These are phyloP conservation scores for Thelonectria olida DNA, from an alignment of 2,329 filamentous ascomycete species.

Conservation along the genomic window DNA sequence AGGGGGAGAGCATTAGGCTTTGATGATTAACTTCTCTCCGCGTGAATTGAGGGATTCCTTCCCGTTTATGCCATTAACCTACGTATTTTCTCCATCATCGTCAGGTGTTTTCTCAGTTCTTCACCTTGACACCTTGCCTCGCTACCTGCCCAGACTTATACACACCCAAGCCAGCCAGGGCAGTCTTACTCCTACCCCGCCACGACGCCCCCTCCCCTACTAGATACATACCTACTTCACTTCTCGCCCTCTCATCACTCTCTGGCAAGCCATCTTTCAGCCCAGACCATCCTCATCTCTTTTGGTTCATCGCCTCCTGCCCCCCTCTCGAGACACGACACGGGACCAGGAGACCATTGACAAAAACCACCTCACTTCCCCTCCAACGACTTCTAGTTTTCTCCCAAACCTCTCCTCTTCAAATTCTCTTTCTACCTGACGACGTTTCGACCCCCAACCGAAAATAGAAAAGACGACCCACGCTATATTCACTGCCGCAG, in stretches of 20 bases:
- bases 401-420: neutral
- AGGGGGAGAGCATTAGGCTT: too few species aligned
- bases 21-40: neutral
- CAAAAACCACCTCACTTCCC: slow-evolving; percentile 9
- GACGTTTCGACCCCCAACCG: too few species aligned
- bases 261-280: slow-evolving; percentile 12
- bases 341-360: slow-evolving; percentile 6
- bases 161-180: neutral
- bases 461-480: too few species aligned
- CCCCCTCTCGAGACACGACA: neutral
- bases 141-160: neutral
- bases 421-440: too few species aligned
- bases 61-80: too few species aligned
- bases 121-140: neutral
- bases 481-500: too few species aligned
- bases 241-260: neutral
- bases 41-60: neutral
- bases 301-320: slow-evolving; percentile 1
- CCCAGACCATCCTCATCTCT: slow-evolving; percentile 11
- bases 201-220: neutral
- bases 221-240: neutral
- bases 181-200: slow-evolving; percentile 10
- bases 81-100: too few species aligned
- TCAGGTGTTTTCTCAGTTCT: too few species aligned
- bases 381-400: neutral